Percentiles rank a stretch among this genome's conserved stretches.
Evolutionary conservation across 1,284 basidiomycete species (phyloP).

Genomic region (Ganoderma leucocontextum): DNA sequence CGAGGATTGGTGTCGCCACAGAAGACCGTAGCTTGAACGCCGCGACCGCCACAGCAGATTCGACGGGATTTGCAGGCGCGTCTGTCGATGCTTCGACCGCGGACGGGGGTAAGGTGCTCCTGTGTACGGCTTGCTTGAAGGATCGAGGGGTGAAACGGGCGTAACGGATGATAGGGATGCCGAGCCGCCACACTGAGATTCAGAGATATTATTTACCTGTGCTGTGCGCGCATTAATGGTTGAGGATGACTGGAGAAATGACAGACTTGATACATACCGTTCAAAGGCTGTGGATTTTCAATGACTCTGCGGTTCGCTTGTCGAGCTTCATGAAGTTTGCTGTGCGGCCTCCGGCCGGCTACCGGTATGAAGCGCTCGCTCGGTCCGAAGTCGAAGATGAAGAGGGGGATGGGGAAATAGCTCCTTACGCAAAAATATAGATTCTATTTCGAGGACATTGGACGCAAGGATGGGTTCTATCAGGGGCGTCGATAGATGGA

Average conservation of each 20-base stretch:
- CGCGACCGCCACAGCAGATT: neutral
- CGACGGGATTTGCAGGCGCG: neutral
- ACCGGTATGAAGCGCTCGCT: neutral
- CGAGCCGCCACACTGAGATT: neutral
- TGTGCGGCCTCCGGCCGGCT: constrained; percentile 10
- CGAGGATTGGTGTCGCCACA: constrained; percentile 1
- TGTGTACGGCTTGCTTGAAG: neutral
- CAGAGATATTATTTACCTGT: constrained; percentile 1
- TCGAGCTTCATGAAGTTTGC: neutral
- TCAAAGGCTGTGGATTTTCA: constrained; percentile 8
- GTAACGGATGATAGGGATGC: constrained; percentile 7
- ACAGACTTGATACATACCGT: constrained; percentile 26
- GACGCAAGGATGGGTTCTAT: constrained; percentile 11
- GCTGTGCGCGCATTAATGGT: constrained; percentile 18
- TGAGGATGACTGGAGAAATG: constrained; percentile 9
- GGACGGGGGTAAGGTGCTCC: constrained; percentile 3
- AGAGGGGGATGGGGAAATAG: neutral
- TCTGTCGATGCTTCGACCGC: neutral
- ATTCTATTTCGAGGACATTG: neutral
- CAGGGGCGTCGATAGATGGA: constrained; percentile 17
- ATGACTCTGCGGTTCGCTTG: neutral
- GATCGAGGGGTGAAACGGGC: neutral
- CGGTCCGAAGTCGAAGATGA: neutral
- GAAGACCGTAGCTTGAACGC: neutral
- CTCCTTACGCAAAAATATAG: neutral